Conservation (phyloP, 805 yeast species). For the Schwanniomyces sp. region DNA sequence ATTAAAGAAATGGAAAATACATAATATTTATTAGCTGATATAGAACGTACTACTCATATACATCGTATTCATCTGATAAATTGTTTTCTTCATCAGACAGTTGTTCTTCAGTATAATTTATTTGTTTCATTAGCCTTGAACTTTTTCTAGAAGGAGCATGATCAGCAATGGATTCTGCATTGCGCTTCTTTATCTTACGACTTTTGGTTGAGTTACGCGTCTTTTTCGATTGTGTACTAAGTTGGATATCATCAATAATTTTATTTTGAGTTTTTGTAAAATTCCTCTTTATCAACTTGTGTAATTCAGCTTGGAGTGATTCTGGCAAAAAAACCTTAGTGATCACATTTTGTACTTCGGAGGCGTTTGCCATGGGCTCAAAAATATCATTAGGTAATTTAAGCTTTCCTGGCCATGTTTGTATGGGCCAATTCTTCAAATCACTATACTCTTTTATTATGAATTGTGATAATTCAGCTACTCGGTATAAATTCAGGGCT, state of each 20-base stretch:
- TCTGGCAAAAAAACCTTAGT: slow-evolving; percentile 59
- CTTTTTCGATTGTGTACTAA: slow-evolving; percentile 3
- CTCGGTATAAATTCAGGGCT: slow-evolving; percentile 51
- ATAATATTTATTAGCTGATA: slow-evolving; percentile 4
- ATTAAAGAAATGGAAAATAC: slow-evolving; percentile 42
- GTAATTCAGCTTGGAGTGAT: slow-evolving; percentile 36
- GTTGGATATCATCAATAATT: slow-evolving; percentile 9
- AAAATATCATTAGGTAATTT: slow-evolving; percentile 70
- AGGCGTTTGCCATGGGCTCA: slow-evolving; percentile 55
- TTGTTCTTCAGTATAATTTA: slow-evolving; percentile 32
- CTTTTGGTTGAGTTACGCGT: slow-evolving; percentile 3
- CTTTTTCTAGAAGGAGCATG: slow-evolving; percentile 42
- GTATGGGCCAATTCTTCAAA: slow-evolving; percentile 62
- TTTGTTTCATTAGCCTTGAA: slow-evolving; percentile 27
- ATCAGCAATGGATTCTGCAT: slow-evolving; percentile 13
- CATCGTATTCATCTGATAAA: slow-evolving; percentile 6
- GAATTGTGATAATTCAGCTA: slow-evolving; percentile 74
- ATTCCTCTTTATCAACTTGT: slow-evolving; percentile 22
- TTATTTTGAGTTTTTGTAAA: slow-evolving; percentile 19
- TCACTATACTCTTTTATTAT: slow-evolving; percentile 59
- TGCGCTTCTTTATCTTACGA: slow-evolving; percentile 11
- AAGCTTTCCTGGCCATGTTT: slow-evolving; percentile 81
- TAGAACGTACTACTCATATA: not conserved
- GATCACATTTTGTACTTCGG: slow-evolving; percentile 58
- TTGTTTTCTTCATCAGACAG: slow-evolving; percentile 14